A percentile compares a stretch with the other conserved stretches of the same genome.
These are phyloP conservation scores for Talaromyces sp. DNA, from an alignment of 2,329 filamentous ascomycete species.

Conservation along the genomic window DNA sequence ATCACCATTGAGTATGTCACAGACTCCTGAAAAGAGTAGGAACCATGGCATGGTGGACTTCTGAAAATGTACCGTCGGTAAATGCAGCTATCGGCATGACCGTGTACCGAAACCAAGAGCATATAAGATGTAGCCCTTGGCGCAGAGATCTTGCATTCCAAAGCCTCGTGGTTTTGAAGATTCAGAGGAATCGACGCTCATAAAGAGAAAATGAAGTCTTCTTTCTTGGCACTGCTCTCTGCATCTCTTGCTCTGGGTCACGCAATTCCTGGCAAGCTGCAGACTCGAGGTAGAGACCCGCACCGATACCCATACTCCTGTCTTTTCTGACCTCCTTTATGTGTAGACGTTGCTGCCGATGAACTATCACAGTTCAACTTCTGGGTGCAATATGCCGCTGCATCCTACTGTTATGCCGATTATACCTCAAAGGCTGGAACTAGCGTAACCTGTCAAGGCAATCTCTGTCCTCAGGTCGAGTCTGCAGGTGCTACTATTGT, in stretches of 20 bases:
- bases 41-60: no score
- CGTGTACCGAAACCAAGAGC: no score
- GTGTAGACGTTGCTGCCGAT: slow-evolving; percentile 14
- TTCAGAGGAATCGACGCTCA: not conserved
- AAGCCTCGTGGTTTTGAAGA: not conserved
- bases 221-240: slow-evolving; percentile 13
- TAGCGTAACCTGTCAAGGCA: slow-evolving; percentile 45
- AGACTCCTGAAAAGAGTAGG: no score
- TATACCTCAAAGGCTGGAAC: slow-evolving; percentile 45
- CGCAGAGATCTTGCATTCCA: not conserved
- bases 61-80: no score
- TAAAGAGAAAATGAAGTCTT: slow-evolving; percentile 13
- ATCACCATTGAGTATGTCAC: not conserved
- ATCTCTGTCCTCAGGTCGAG: slow-evolving; percentile 52
- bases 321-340: not conserved
- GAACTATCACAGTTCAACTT: slow-evolving; percentile 40
- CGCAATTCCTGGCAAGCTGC: slow-evolving; percentile 12
- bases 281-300: slow-evolving; percentile 15
- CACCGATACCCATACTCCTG: not conserved
- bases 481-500: slow-evolving; percentile 33
- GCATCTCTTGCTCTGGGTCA: slow-evolving; percentile 7
- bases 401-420: slow-evolving; percentile 53
- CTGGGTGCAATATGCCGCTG: slow-evolving; percentile 55
- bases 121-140: no score
- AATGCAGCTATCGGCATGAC: no score